phyloP scores from a whole-genome alignment of 2,329 filamentous ascomycete species.

The Neonectria ditissima region DNA sequence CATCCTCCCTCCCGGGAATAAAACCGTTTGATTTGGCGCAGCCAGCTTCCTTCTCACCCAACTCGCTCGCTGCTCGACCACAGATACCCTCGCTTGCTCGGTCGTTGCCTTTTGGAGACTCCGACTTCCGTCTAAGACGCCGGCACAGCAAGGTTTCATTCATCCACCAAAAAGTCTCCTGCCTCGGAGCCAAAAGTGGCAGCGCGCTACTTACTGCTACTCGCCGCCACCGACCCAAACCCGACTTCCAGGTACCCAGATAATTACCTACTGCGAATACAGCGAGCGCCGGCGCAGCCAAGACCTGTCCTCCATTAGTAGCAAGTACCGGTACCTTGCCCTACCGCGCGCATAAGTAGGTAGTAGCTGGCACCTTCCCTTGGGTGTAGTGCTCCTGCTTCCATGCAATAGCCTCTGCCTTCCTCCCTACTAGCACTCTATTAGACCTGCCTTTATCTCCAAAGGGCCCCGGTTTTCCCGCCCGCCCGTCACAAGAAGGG shows the following conservation, averaged over 20 bases:
- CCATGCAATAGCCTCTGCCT: slow-evolving; percentile 3
- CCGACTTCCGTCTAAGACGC: background rate
- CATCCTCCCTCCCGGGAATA: background rate
- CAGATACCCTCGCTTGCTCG: background rate
- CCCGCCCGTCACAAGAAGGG: background rate
- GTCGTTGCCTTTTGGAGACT: background rate
- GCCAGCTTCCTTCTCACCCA: no score
- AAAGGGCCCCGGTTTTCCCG: slow-evolving; percentile 3
- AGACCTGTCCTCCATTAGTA: no score
- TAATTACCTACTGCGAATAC: no score
- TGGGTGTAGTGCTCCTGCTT: background rate
- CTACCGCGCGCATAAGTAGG: background rate
- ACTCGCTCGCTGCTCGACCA: background rate
- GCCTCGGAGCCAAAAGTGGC: background rate
- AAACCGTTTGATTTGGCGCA: background rate
- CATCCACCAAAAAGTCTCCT: background rate
- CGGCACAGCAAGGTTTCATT: background rate
- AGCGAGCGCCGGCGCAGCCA: background rate
- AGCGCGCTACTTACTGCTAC: no score
- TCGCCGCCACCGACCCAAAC: background rate
- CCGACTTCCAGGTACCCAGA: background rate
- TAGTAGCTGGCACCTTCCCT: background rate
- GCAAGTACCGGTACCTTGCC: background rate
- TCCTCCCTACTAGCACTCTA: background rate
- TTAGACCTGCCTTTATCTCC: background rate